Base-by-base conservation (phyloP, 768 basidiomycete species). In the Trametes gibbosa region DNA sequence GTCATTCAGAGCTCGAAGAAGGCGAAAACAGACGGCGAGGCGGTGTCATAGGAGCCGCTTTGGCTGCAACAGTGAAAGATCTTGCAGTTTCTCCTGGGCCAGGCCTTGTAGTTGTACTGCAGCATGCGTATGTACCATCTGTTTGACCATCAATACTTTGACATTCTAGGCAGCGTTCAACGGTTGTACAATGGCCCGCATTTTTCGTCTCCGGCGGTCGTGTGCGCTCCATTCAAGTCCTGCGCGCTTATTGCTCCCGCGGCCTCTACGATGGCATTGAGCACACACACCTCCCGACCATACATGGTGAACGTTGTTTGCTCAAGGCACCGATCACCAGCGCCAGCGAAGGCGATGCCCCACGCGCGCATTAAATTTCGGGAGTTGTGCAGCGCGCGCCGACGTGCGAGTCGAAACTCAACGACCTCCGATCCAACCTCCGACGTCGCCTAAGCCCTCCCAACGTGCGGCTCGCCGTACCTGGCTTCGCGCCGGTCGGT, bases 1-100 rank as follows among this genome's bases (percentile, higher is more conserved):
- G 51, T 68, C 13, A 72, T 81, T 41, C 67, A 70, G 37, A 59
- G 65, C 1, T 59, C 68, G 39, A 81, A 81, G 59, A 82, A 79
- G 68, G 65, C 65, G 29, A 81, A 78, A 65, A 72, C 70, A 2
- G 79, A 78, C 43, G 76, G 68, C 25, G 66, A 63, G 25, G 53
- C 29, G 25, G 61, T 35, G n/a, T 55, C 58, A 63, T 53, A 56
- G 58, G 9, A 25, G 48, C 0, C 17, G 34, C 24, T n/a, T 34
- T 9, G 19, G 35, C n/a, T 21, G 14, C 27, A 19, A n/a, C 27
- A 32, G 23, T 43, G 34, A 35, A 16, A 21, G 14, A 23, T 19
- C 35, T 23, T 37, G 34, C 21, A 39, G 39, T 37, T 5, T 27
- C n/a, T 7, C 17, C 32, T 43, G 41, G 39, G 48, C 39, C 39